Evolutionary conservation across 2,329 filamentous ascomycete genomes (phyloP), one percentile per base, ranked within the genome.

Genomic region (Fusarium fujikuroi): DNA sequence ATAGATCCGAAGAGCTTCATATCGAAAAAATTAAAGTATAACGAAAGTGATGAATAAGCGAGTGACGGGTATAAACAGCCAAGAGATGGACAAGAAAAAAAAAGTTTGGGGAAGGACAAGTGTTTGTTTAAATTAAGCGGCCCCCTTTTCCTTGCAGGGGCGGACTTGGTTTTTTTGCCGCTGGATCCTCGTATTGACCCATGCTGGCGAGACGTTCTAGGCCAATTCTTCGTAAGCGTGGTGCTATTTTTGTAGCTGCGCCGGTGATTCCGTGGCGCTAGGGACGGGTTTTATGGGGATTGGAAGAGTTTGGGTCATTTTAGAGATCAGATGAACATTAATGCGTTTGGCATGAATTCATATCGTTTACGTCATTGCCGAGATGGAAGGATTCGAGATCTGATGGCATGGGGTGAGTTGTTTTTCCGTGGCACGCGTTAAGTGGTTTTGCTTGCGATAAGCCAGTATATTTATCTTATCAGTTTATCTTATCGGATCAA

Each of bases 1-100:
- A 74, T 40, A 37, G 72, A 63, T 34, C 57, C 59, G 37, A 76
- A 54, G 19, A 76, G 36, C 70, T 76, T 75, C 75, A 76, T 76
- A 23, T 42, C 46, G 57, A 9, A 25, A 39, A 15, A 32, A 9
- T 8, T 5, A 14, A 9, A 36, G 11, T n/a, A 23, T 14, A 54
- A 56, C 28, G 37, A 37, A 36, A 28, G 28, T 69, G 44, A 53
- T 69, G 56, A 64, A 57, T 64, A 64, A 69, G 50, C 65, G 49
- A 64, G 25, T 36, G 59, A 53, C 52, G 37, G 56, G 25, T 58
- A 23, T 46, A 32, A 37, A 37, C 37, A 43, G 30, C 50, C 59
- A 63, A 69, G 50, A 59, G 23, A 36, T 32, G 18, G 57, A n/a
- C 4, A 49, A 46, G 39, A 25, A 53, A 42, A 19, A 19, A 53